A percentile compares a stretch with the other conserved stretches of the same genome.
Evolutionary conservation across 352 stramenopile species (phyloP).

Genomic region (Thraustochytrium aureum): DNA sequence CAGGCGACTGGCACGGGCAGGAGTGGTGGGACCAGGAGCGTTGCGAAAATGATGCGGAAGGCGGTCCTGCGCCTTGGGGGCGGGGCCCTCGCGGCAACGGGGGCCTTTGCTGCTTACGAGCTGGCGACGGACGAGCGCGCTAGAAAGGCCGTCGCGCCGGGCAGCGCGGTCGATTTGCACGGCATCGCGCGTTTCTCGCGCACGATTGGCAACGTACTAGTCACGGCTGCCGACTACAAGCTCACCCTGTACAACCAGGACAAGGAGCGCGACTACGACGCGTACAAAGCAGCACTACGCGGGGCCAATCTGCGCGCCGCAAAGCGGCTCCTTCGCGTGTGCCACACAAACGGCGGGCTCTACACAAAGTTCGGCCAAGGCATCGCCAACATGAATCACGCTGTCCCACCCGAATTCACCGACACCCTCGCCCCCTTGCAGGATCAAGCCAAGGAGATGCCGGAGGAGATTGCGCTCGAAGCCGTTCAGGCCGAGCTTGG

Average conservation of each 20-base stretch:
- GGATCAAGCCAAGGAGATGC: slow-evolving; percentile 67
- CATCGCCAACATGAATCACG: slow-evolving; percentile 82
- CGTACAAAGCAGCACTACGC: slow-evolving; percentile 67
- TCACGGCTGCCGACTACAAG: slow-evolving; percentile 50
- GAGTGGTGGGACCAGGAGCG: too few relatives aligned
- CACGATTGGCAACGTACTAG: slow-evolving; percentile 30
- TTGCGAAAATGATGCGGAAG: neutral
- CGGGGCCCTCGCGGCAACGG: neutral
- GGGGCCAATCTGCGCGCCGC: slow-evolving; percentile 72
- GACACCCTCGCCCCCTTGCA: slow-evolving; percentile 71
- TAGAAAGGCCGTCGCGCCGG: neutral
- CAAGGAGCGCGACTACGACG: slow-evolving; percentile 34
- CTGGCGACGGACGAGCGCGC: neutral
- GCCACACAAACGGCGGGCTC: slow-evolving; percentile 77
- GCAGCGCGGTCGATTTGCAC: neutral
- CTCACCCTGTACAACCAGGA: slow-evolving; percentile 39
- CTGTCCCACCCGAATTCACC: slow-evolving; percentile 78
- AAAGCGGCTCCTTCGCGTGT: slow-evolving; percentile 70
- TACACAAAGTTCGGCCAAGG: slow-evolving; percentile 91
- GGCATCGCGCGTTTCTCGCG: slow-evolving; percentile 30
- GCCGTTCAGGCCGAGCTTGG: slow-evolving; percentile 58
- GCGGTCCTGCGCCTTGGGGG: neutral
- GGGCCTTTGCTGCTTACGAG: neutral
- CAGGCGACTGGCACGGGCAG: too few relatives aligned
- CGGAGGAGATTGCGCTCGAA: slow-evolving; percentile 54